Evolutionary conservation across 805 yeast species (phyloP).

Genomic region (Metschnikowia henanensis): DNA sequence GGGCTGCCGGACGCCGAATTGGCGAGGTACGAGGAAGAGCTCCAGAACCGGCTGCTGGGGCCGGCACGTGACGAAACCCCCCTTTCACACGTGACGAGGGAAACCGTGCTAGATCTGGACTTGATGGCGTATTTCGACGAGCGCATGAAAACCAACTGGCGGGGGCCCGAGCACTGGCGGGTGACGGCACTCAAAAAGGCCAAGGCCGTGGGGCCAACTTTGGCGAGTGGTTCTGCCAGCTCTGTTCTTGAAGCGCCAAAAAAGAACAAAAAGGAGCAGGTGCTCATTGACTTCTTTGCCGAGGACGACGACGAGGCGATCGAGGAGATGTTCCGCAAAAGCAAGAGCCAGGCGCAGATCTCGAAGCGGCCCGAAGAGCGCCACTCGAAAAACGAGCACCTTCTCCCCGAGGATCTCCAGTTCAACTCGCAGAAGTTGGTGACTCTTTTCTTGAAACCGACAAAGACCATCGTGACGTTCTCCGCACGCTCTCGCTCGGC

Average conservation of each 20-base stretch:
- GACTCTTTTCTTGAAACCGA: constrained; percentile 68
- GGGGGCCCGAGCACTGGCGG: constrained; percentile 93
- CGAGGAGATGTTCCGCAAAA: constrained; percentile 35
- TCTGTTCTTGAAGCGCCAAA: constrained; percentile 10
- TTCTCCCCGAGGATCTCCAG: constrained; percentile 72
- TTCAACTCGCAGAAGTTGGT: constrained; percentile 70
- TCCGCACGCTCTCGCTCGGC: constrained; percentile 1
- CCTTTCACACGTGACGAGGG: background rate
- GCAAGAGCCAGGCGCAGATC: constrained; percentile 23
- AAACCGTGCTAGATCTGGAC: constrained; percentile 51
- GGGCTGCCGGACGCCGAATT: constrained; percentile 9
- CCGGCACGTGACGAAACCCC: constrained; percentile 1
- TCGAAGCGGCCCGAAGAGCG: constrained; percentile 34
- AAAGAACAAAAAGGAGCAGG: constrained; percentile 25
- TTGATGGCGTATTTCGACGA: constrained; percentile 82
- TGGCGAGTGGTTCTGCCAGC: too few species aligned
- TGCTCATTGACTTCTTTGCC: constrained; percentile 31
- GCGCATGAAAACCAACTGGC: constrained; percentile 71
- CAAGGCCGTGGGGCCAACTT: constrained; percentile 27
- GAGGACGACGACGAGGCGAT: constrained; percentile 30
- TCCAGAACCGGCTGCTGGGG: constrained; percentile 2
- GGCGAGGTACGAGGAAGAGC: constrained; percentile 7
- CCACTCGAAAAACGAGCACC: constrained; percentile 32
- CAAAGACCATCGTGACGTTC: constrained; percentile 36
- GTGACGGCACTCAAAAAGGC: constrained; percentile 47